A percentile compares a stretch with the other conserved stretches of the same genome.
phyloP scores from a whole-genome alignment of 257 asterid genomes.

The Solanum chiquidenum region DNA sequence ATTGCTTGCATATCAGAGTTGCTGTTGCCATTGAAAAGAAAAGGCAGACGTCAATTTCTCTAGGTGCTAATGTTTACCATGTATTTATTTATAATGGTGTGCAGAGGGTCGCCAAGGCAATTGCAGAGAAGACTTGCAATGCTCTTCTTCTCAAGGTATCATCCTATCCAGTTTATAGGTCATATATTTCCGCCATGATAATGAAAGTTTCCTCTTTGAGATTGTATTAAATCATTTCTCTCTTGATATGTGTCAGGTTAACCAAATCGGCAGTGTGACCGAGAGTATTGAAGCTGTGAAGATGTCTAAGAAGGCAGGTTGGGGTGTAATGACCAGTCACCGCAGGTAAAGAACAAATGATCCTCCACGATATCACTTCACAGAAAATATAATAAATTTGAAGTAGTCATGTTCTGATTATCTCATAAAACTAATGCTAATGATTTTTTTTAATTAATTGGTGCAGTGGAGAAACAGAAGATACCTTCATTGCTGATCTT shows the following conservation, averaged over 20 bases:
- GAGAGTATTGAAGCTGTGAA: conserved; percentile 95
- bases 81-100: background rate
- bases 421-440: background rate
- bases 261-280: conserved; percentile 96
- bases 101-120: conserved; percentile 96
- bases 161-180: background rate
- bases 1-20: background rate
- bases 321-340: conserved; percentile 99
- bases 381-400: background rate
- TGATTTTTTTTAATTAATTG: background rate
- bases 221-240: background rate
- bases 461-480: conserved; percentile 96
- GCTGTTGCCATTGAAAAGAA: background rate
- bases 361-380: background rate
- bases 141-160: conserved; percentile 94
- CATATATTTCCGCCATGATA: background rate
- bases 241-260: conserved; percentile 38
- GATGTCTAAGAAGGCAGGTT: conserved; percentile 94
- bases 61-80: background rate
- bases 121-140: conserved; percentile 83
- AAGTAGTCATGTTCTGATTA: background rate
- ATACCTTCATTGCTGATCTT: conserved; percentile 97
- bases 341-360: conserved; percentile 45
- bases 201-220: background rate
- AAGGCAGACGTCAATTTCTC: background rate